These are phyloP conservation scores for Heliosperma pusillum DNA, from an alignment of 148 eudicot genomes.

Conservation along the genomic window DNA sequence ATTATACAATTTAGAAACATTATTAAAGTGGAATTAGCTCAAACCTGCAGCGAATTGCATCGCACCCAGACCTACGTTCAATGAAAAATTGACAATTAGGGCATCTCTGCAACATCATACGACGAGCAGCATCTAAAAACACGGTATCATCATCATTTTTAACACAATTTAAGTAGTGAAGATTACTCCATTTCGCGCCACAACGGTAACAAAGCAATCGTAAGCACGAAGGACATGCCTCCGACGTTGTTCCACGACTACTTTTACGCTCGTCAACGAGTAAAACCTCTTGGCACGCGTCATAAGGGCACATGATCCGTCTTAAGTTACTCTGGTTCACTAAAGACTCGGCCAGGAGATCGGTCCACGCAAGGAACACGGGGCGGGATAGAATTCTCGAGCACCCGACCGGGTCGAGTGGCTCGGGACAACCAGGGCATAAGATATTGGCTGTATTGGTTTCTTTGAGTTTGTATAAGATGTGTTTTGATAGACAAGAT, in stretches of 20 bases:
- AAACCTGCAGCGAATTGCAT: not conserved
- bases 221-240: not conserved
- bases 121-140: not conserved
- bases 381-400: not conserved
- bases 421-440: not conserved
- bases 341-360: not conserved
- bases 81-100: constrained; percentile 3
- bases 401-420: not conserved
- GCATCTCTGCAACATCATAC: not conserved
- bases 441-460: not conserved
- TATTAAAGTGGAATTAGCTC: not conserved
- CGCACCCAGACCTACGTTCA: not conserved
- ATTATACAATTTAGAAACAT: too few species aligned
- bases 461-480: not conserved
- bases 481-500: not conserved
- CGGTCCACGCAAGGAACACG: not conserved
- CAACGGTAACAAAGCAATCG: not conserved
- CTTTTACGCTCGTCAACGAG: not conserved
- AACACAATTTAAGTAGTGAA: not conserved
- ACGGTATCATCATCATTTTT: not conserved
- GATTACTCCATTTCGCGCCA: not conserved
- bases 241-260: too few species aligned
- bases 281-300: not conserved
- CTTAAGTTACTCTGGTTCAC: not conserved
- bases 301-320: not conserved